phyloP scores from a whole-genome alignment of 2,329 filamentous ascomycete species.

The Penicillium sp. region DNA sequence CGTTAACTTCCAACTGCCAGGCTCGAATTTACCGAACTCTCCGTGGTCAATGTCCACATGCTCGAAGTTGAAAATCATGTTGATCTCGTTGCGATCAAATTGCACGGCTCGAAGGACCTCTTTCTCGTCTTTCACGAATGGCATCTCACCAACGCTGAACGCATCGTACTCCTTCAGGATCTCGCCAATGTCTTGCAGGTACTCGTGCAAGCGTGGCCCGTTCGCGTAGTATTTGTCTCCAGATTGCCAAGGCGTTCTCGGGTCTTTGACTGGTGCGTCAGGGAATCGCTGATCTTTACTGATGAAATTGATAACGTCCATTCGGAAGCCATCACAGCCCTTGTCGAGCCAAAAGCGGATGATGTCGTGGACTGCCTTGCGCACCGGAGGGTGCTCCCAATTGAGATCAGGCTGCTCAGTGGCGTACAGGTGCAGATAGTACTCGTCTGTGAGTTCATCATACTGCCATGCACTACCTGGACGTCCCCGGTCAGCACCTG shows the following conservation, averaged over 20 bases:
- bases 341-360: conserved; percentile 79
- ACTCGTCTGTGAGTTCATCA: conserved; percentile 71
- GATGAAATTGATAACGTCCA: conserved; percentile 74
- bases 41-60: conserved; percentile 63
- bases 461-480: conserved; percentile 55
- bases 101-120: conserved; percentile 58
- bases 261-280: conserved; percentile 41
- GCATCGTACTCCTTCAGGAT: conserved; percentile 59
- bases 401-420: conserved; percentile 81
- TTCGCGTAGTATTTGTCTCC: conserved; percentile 54
- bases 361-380: conserved; percentile 69
- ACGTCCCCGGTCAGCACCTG: neutral
- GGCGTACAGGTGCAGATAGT: conserved; percentile 76
- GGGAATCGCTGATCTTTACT: conserved; percentile 63
- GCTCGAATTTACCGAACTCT: conserved; percentile 53
- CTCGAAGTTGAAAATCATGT: conserved; percentile 76
- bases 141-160: conserved; percentile 65
- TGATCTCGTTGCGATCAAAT: conserved; percentile 61
- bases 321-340: conserved; percentile 72
- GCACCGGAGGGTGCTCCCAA: conserved; percentile 71
- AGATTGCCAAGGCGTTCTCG: conserved; percentile 36
- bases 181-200: conserved; percentile 55
- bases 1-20: conserved; percentile 50
- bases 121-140: conserved; percentile 50
- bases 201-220: conserved; percentile 61